Percentiles rank a stretch among this genome's conserved stretches.
Conservation (phyloP, 1,284 basidiomycete genomes). For the Salmacisia buchloeana region DNA sequence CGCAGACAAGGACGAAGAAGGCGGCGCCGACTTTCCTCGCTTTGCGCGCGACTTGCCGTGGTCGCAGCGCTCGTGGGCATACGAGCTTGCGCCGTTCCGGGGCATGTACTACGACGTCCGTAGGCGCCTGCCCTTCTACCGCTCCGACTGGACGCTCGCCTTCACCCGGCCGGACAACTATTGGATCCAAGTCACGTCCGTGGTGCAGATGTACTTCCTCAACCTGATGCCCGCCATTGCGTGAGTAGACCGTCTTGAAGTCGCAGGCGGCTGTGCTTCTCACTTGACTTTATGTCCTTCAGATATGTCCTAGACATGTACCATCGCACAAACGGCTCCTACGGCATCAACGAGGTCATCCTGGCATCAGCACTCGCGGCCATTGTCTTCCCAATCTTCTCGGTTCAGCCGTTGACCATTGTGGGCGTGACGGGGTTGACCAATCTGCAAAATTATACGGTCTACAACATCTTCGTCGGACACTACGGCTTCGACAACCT, state of each 20-base stretch:
- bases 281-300: neutral
- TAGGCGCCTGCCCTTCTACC: conserved; percentile 68
- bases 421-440: conserved; percentile 80
- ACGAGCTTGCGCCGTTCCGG: conserved; percentile 55
- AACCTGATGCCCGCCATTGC: conserved; percentile 79
- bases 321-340: conserved; percentile 74
- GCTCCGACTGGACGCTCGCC: conserved; percentile 38
- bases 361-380: conserved; percentile 63
- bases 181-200: conserved; percentile 29
- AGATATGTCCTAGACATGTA: conserved; percentile 82
- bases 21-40: conserved; percentile 11
- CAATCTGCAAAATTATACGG: conserved; percentile 49
- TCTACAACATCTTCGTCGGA: conserved; percentile 44
- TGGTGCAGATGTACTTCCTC: conserved; percentile 47
- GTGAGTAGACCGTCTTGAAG: neutral
- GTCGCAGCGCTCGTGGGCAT: conserved; percentile 41
- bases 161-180: conserved; percentile 28
- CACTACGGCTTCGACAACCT: conserved; percentile 38
- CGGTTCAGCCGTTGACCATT: conserved; percentile 85
- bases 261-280: neutral
- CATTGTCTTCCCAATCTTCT: conserved; percentile 81
- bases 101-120: conserved; percentile 76
- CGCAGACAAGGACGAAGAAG: conserved; percentile 5
- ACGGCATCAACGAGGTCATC: conserved; percentile 79
- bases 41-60: conserved; percentile 37